These are phyloP conservation scores for Quercus mongolica DNA, from an alignment of 306 rosid species.

Conservation along the genomic window DNA sequence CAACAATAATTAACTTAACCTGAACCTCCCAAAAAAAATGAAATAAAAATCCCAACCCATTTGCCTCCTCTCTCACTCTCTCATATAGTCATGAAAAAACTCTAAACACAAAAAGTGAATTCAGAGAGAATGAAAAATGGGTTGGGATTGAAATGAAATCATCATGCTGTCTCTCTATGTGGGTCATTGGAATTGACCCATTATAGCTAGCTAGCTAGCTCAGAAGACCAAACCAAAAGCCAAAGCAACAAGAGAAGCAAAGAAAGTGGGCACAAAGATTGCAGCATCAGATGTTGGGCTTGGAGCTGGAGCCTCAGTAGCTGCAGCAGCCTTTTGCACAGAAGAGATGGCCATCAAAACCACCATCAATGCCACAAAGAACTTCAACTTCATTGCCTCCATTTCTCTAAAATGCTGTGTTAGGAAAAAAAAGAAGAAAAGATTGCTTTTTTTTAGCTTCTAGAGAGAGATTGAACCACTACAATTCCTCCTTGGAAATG, in stretches of 20 bases:
- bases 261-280: constrained; percentile 30
- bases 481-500: neutral
- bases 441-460: neutral
- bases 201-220: neutral
- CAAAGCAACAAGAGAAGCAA: constrained; percentile 37
- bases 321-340: constrained; percentile 22
- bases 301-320: constrained; percentile 45
- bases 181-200: constrained; percentile 6
- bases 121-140: constrained; percentile 2
- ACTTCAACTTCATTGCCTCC: constrained; percentile 42
- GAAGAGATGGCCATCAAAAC: constrained; percentile 31
- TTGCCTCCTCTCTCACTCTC: neutral
- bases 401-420: constrained; percentile 5
- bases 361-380: constrained; percentile 25
- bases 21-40: neutral
- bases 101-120: neutral
- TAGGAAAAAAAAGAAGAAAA: too few relatives aligned
- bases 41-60: constrained; percentile 1
- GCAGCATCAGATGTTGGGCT: constrained; percentile 43
- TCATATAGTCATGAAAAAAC: neutral
- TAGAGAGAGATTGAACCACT: neutral
- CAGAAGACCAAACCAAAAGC: constrained; percentile 37
- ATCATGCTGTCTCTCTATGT: neutral
- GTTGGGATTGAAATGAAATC: neutral
- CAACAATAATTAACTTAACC: constrained; percentile 14